Conservation (phyloP, 2,329 filamentous ascomycete species). For the Trichophyton simii region DNA sequence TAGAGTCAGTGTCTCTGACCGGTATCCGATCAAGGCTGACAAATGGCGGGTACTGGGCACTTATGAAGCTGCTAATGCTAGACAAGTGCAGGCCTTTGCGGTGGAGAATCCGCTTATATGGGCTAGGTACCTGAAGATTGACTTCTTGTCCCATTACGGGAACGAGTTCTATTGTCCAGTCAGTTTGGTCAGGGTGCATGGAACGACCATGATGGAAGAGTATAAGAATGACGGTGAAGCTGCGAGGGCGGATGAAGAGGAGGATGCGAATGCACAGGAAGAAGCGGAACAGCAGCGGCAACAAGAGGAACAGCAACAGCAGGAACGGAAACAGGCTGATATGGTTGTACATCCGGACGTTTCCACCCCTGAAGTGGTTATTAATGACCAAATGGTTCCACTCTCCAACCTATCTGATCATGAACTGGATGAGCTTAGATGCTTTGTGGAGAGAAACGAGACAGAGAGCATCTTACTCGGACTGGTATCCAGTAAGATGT, state of each 20-base stretch:
- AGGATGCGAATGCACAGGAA: slow-evolving; percentile 43
- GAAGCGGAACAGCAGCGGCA: slow-evolving; percentile 16
- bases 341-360: neutral
- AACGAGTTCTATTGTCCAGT: slow-evolving; percentile 95
- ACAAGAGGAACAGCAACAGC: slow-evolving; percentile 14
- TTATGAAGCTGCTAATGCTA: slow-evolving; percentile 82
- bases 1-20: slow-evolving; percentile 80
- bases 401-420: slow-evolving; percentile 4
- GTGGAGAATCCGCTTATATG: slow-evolving; percentile 92
- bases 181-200: slow-evolving; percentile 81
- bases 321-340: slow-evolving; percentile 7
- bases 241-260: slow-evolving; percentile 44
- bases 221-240: slow-evolving; percentile 75
- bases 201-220: slow-evolving; percentile 87
- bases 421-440: slow-evolving; percentile 6
- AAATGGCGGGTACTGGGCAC: slow-evolving; percentile 83
- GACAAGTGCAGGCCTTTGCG: slow-evolving; percentile 87
- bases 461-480: slow-evolving; percentile 10
- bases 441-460: slow-evolving; percentile 10
- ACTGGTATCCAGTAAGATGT: slow-evolving; percentile 8
- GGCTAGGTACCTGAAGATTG: slow-evolving; percentile 83
- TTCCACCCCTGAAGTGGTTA: neutral
- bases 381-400: neutral
- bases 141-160: slow-evolving; percentile 86
- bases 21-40: slow-evolving; percentile 82